Evolutionary conservation across 768 basidiomycete species (phyloP), one percentile per base, ranked within the genome.

Genomic region (Lactarius akahatsu): DNA sequence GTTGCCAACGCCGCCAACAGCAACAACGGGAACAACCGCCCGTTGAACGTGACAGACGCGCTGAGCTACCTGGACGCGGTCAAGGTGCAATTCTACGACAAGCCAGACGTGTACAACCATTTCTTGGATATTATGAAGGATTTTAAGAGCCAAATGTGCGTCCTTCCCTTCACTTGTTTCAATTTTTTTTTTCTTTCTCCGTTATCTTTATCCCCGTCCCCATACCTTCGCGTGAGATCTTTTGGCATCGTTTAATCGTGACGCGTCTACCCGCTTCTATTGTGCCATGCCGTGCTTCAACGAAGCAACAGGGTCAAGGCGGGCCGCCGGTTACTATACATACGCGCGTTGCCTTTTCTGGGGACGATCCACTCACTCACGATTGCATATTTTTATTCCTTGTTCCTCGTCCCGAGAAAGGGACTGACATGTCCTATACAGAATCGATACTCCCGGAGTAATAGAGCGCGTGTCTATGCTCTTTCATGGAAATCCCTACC

Each of bases 91-190:
- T 97, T 96, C 76, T 83, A 86, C 56, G 89, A 92, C 75, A 87
- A 88, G 76, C 94, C 94, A 23, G 92, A 95, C 72, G 94, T 96
- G 32, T 97, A 97, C 82, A 96, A 97, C 76, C 85, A 89, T 70
- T 94, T 95, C 74, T 77, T 96, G 77, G 94, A 96, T 76, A 96
- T 97, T 74, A 97, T 97, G 97, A 98, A 98, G 81, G 96, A 98
- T 76, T 99, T 99, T 78, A 99, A 99, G 80, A 93, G 94, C 73
- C 93, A 96, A 78, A 81, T 79, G 92, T 94, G 76, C 80, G 92
- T 84, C 26, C 26, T 57, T 45, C 7, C 15, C 23, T 13, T 15
- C 47, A 23, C 13, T 13, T 15, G 50, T 13, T n/a, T 1, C 20
- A n/a, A 5, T 28, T 45, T 52, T 36, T 40, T 45, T 56, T 34